Evolutionary conservation across 495 filamentous ascomycete species (phyloP), one percentile per base, ranked within the genome.

Genomic region (Aspergillus ostianus): DNA sequence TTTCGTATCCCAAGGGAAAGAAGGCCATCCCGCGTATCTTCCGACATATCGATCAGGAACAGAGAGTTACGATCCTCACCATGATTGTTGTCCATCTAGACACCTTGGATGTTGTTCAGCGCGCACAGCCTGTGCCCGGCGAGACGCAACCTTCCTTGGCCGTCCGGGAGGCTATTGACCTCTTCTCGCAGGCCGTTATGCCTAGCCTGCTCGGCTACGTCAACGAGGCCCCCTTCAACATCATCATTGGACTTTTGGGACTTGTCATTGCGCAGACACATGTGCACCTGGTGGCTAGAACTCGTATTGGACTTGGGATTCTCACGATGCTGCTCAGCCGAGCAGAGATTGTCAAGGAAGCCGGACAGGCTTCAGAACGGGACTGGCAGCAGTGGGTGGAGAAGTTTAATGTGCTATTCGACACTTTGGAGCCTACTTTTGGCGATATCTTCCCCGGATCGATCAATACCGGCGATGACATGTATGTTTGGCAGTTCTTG

Each of bases 401-500:
- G 53, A 85, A 88, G 53, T 97, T 95, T 74, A 90, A 91, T 56
- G 81, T 82, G 5, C 84, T 98, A 51, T 98, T 98, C 71, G 91
- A 95, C 67, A 80, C 84, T 6, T 76, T 97, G 19, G 93, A 98
- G 71, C 90, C 90, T 15, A 84, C 85, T 12, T 83, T 98, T 44
- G 88, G 85, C 18, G 80, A 88, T 55, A 86, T 97, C 56, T 98
- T 98, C 84, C 91, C 92, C 1, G 87, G 87, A 18, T 85, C 87
- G 6, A 90, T 93, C 61, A 90, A 86, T 61, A 81, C 90, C 18
- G 87, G 87, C 51, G 89, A 94, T 58, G 94, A 98, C 67, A 86
- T 94, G 64, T 95, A 97, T 66, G 92, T 97, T 17, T 98, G 94
- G 94, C 92, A 97, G 72, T 97, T 98, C 73, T 81, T 98, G 60